A percentile compares a stretch with the other conserved stretches of the same genome.
Conservation (phyloP, 805 yeast species). For the Kockiozyma suomiensis region DNA sequence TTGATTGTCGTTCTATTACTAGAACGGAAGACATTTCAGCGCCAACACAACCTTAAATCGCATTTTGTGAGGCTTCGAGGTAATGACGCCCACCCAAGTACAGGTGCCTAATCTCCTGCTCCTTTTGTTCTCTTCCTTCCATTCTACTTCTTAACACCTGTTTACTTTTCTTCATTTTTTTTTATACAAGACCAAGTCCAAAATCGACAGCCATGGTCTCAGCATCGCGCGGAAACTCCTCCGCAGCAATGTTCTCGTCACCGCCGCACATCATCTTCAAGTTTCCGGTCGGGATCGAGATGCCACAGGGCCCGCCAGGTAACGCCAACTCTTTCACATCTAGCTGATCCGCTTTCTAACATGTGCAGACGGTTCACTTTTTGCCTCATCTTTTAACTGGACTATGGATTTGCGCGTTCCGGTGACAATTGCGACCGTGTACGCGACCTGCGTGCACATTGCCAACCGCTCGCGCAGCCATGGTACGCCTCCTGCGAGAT, state of each 20-base stretch:
- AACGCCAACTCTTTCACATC: too few species aligned
- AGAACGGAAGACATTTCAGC: neutral
- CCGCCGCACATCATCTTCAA: conserved; percentile 26
- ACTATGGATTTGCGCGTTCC: conserved; percentile 57
- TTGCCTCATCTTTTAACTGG: conserved; percentile 23
- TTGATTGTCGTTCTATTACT: too few species aligned
- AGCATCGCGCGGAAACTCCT: conserved; percentile 16
- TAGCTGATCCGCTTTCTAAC: neutral
- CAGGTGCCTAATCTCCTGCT: neutral
- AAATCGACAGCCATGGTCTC: neutral
- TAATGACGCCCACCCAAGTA: neutral
- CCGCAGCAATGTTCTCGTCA: conserved; percentile 23
- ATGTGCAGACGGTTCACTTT: conserved; percentile 19
- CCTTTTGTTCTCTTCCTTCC: neutral
- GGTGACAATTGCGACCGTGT: conserved; percentile 57
- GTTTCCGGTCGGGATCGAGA: conserved; percentile 32
- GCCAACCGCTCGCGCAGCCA: conserved; percentile 53
- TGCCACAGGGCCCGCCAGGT: conserved; percentile 34
- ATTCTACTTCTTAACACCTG: neutral
- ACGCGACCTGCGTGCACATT: conserved; percentile 60
- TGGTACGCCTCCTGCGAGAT: conserved; percentile 52
- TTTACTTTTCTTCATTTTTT: neutral
- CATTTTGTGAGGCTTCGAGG: neutral
- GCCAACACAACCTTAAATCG: conserved; percentile 5
- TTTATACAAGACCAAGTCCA: neutral